Percentiles rank a stretch among this genome's conserved stretches.
These are phyloP conservation scores for Colletotrichum abscissum DNA, from an alignment of 2,329 filamentous ascomycete genomes.

Conservation along the genomic window DNA sequence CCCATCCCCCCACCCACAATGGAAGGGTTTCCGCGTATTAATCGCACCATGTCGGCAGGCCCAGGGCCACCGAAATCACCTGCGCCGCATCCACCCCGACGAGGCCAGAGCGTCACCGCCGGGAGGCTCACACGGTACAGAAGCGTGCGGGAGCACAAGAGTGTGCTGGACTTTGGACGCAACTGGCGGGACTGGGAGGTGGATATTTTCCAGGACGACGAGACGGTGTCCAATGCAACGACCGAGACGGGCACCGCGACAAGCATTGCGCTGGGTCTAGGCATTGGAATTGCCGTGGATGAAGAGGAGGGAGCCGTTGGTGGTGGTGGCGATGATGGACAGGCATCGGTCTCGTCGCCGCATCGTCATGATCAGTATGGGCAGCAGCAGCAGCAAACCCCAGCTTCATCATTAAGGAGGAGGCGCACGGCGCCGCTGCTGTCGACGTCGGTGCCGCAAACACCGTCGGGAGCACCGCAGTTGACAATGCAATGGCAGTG, in stretches of 20 bases:
- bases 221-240: slow-evolving; percentile 33
- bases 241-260: slow-evolving; percentile 33
- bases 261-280: slow-evolving; percentile 21
- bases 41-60: slow-evolving; percentile 32
- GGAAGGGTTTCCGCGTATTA: slow-evolving; percentile 27
- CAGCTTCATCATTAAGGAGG: slow-evolving; percentile 18
- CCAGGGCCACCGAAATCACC: slow-evolving; percentile 32
- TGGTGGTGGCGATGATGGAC: not conserved
- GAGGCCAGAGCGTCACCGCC: slow-evolving; percentile 29
- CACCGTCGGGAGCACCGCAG: slow-evolving; percentile 17
- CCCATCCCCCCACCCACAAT: not conserved
- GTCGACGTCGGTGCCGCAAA: slow-evolving; percentile 13
- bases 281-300: slow-evolving; percentile 30
- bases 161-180: slow-evolving; percentile 32
- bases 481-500: slow-evolving; percentile 20
- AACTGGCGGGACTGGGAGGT: slow-evolving; percentile 35
- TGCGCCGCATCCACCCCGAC: slow-evolving; percentile 31
- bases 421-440: slow-evolving; percentile 25
- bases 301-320: not conserved
- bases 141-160: slow-evolving; percentile 31
- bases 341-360: not conserved
- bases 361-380: not conserved
- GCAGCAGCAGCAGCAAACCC: slow-evolving; percentile 1
- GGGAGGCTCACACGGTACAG: slow-evolving; percentile 25
- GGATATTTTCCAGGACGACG: slow-evolving; percentile 32